A percentile compares a stretch with the other conserved stretches of the same genome.
Conservation (phyloP, 768 basidiomycete genomes). For the Trichaptum fuscoviolaceum region DNA sequence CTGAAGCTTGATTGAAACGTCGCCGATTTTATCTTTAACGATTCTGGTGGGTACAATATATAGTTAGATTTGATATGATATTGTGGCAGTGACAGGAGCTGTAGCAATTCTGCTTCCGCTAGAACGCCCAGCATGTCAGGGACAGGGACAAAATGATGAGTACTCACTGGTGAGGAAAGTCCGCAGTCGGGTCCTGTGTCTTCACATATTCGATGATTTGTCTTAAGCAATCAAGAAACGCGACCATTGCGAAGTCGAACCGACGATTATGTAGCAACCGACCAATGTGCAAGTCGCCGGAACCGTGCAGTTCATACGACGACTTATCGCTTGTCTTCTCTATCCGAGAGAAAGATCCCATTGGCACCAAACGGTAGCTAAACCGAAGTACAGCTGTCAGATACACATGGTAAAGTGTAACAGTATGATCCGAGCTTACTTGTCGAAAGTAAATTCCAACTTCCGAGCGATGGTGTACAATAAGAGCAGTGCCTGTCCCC, state of each 20-base stretch:
- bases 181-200: slow-evolving; percentile 62
- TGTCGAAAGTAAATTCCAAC: slow-evolving; percentile 82
- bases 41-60: slow-evolving; percentile 45
- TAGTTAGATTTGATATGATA: neutral
- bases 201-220: slow-evolving; percentile 87
- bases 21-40: slow-evolving; percentile 91
- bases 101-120: neutral
- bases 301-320: slow-evolving; percentile 89
- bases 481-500: slow-evolving; percentile 93
- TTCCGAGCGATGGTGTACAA: slow-evolving; percentile 90
- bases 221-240: slow-evolving; percentile 90
- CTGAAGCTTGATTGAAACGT: slow-evolving; percentile 89
- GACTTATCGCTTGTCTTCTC: slow-evolving; percentile 80
- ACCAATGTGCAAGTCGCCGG: slow-evolving; percentile 85
- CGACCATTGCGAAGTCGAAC: slow-evolving; percentile 95
- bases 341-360: slow-evolving; percentile 93
- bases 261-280: slow-evolving; percentile 90
- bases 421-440: slow-evolving; percentile 40
- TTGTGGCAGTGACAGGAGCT: slow-evolving; percentile 6
- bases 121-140: slow-evolving; percentile 8
- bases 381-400: slow-evolving; percentile 9
- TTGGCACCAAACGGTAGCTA: slow-evolving; percentile 87
- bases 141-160: slow-evolving; percentile 6
- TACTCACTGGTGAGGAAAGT: slow-evolving; percentile 85
- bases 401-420: neutral